Evolutionary conservation across 352 stramenopile genomes (phyloP).

Genomic region (Globisporangium spinosum): DNA sequence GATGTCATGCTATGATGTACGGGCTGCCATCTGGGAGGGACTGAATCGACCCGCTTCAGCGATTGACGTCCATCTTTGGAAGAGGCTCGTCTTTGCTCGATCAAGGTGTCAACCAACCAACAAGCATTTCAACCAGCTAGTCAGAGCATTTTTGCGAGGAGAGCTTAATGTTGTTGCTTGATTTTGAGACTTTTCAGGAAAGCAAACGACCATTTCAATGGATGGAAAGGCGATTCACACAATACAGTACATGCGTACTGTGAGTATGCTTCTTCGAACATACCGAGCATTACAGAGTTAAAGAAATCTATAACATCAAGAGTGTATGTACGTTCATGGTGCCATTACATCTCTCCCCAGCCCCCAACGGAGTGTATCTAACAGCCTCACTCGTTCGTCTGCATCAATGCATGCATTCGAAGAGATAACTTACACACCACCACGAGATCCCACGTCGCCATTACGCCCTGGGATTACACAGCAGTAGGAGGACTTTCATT

Average conservation of each 20-base stretch:
- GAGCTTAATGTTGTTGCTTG: no score
- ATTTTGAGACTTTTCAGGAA: no score
- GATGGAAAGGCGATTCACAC: not conserved
- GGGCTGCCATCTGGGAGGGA: not conserved
- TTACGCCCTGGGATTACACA: not conserved
- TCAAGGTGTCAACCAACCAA: not conserved
- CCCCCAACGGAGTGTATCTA: not conserved
- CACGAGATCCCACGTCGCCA: not conserved
- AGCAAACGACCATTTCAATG: no score
- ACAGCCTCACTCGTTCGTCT: not conserved
- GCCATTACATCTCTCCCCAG: not conserved
- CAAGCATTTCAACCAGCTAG: not conserved
- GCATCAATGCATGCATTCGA: not conserved
- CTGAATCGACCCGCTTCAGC: not conserved
- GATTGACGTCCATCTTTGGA: not conserved
- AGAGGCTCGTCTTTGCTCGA: not conserved
- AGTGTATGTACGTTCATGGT: not conserved
- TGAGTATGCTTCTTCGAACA: not conserved
- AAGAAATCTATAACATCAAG: not conserved
- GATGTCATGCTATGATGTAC: not conserved
- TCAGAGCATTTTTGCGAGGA: not conserved
- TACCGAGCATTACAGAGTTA: not conserved
- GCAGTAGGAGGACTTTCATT: not conserved
- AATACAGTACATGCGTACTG: not conserved
- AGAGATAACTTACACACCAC: not conserved